Evolutionary conservation across 306 rosid species (phyloP).

Genomic region (Rosa chinensis): DNA sequence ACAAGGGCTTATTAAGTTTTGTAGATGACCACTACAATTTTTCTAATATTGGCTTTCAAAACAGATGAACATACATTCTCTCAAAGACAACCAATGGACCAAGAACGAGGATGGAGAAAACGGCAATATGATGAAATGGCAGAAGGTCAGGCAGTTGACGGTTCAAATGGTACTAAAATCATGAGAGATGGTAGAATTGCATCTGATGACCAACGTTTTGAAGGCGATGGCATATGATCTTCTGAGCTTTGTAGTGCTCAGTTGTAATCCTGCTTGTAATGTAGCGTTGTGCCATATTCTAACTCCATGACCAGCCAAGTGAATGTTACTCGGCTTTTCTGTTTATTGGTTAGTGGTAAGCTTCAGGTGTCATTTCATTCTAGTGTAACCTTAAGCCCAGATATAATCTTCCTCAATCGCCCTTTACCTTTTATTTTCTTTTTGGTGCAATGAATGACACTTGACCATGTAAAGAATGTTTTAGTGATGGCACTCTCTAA

Average conservation of each 20-base stretch:
- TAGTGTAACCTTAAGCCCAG: constrained; percentile 15
- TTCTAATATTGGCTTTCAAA: constrained; percentile 43
- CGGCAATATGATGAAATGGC: constrained; percentile 32
- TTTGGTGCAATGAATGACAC: constrained; percentile 14
- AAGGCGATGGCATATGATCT: constrained; percentile 18
- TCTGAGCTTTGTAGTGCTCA: constrained; percentile 10
- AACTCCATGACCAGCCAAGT: constrained; percentile 20
- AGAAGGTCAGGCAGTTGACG: constrained; percentile 31
- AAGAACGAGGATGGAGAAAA: constrained; percentile 43
- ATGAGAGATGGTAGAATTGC: constrained; percentile 22
- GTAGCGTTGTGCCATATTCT: constrained; percentile 25
- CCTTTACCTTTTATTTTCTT: not conserved
- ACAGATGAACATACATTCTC: constrained; percentile 61
- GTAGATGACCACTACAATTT: constrained; percentile 19
- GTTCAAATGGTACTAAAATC: constrained; percentile 33
- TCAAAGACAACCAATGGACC: constrained; percentile 51
- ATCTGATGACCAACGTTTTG: constrained; percentile 23
- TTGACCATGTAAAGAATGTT: constrained; percentile 29
- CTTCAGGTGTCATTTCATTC: constrained; percentile 24
- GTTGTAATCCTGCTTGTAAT: constrained; percentile 10
- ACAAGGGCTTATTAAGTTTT: constrained; percentile 11
- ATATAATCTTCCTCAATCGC: constrained; percentile 19
- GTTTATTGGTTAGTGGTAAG: constrained; percentile 22
- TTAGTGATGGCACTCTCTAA: constrained; percentile 3
- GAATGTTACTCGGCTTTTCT: not conserved